phyloP scores from a whole-genome alignment of 1,139 yeast genomes.

The Candida freyschussii region DNA sequence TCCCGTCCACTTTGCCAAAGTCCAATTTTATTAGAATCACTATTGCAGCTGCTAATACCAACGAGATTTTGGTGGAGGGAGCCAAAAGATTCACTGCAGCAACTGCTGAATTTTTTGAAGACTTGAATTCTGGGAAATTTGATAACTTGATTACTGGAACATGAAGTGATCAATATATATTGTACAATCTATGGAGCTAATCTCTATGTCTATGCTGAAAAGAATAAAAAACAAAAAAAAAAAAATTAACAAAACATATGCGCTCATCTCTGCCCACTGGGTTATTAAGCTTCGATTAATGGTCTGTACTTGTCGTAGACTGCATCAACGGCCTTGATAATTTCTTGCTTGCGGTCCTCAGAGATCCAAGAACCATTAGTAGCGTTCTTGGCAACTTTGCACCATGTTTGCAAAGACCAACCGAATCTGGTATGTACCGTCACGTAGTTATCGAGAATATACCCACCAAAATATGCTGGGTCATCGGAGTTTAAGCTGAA shows the following conservation, averaged over 20 bases:
- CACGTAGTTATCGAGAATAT: constrained; percentile 67
- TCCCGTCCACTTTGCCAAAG: constrained; percentile 26
- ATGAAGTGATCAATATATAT: not conserved
- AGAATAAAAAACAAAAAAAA: no score
- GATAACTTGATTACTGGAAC: constrained; percentile 7
- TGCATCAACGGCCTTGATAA: constrained; percentile 39
- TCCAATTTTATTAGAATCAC: constrained; percentile 50
- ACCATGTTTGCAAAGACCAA: constrained; percentile 55
- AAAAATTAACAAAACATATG: no score
- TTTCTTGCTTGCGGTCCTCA: constrained; percentile 42
- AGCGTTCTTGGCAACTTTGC: constrained; percentile 49
- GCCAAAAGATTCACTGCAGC: constrained; percentile 43
- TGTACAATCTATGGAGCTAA: not conserved
- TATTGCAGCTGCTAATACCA: constrained; percentile 46
- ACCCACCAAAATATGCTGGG: constrained; percentile 85
- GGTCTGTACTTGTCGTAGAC: constrained; percentile 42
- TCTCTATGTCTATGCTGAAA: constrained; percentile 2
- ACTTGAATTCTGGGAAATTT: constrained; percentile 24
- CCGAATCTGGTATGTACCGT: constrained; percentile 62
- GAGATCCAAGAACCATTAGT: constrained; percentile 72
- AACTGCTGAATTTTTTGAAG: constrained; percentile 42
- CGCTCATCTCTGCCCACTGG: no score
- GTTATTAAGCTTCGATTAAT: constrained; percentile 13
- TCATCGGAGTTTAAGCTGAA: constrained; percentile 79
- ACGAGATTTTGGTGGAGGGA: constrained; percentile 44